Evolutionary conservation across 768 basidiomycete species (phyloP).

Genomic region (Mycena polygramma): DNA sequence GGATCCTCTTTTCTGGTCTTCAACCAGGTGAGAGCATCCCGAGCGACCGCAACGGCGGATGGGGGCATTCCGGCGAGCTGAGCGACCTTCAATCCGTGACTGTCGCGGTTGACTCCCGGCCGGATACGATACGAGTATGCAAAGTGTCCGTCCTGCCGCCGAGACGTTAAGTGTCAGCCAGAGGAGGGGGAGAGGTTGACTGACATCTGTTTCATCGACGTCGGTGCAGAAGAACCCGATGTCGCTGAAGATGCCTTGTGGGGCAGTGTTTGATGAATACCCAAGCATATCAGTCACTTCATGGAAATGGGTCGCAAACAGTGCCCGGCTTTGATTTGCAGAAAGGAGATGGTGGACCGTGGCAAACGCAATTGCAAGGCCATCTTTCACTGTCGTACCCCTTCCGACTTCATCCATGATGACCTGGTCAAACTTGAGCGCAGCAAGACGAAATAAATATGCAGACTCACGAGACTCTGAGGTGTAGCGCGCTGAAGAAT

Average conservation of each 20-base stretch:
- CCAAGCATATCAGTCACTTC: conserved; percentile 90
- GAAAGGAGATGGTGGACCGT: conserved; percentile 85
- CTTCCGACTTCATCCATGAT: conserved; percentile 99
- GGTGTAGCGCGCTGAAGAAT: conserved; percentile 89
- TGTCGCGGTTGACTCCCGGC: conserved; percentile 90
- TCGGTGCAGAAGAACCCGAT: conserved; percentile 93
- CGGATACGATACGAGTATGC: conserved; percentile 85
- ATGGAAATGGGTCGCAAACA: conserved; percentile 99
- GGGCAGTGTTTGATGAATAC: conserved; percentile 58
- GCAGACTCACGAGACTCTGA: conserved; percentile 77
- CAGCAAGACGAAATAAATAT: background rate
- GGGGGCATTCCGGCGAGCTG: conserved; percentile 87
- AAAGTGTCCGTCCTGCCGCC: conserved; percentile 80
- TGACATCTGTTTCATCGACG: conserved; percentile 81
- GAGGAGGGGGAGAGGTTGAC: conserved; percentile 40
- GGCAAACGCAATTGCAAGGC: conserved; percentile 93
- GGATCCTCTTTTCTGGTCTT: conserved; percentile 42
- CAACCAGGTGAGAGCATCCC: conserved; percentile 60
- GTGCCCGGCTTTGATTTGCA: conserved; percentile 80
- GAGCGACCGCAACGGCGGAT: conserved; percentile 70
- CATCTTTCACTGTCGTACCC: conserved; percentile 93
- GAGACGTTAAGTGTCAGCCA: conserved; percentile 10
- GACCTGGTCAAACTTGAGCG: conserved; percentile 64
- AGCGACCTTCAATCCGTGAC: conserved; percentile 93
- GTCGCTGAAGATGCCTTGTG: conserved; percentile 64